Base-by-base conservation (phyloP, 495 filamentous ascomycete genomes). In the Corynascus novoguineensis region DNA sequence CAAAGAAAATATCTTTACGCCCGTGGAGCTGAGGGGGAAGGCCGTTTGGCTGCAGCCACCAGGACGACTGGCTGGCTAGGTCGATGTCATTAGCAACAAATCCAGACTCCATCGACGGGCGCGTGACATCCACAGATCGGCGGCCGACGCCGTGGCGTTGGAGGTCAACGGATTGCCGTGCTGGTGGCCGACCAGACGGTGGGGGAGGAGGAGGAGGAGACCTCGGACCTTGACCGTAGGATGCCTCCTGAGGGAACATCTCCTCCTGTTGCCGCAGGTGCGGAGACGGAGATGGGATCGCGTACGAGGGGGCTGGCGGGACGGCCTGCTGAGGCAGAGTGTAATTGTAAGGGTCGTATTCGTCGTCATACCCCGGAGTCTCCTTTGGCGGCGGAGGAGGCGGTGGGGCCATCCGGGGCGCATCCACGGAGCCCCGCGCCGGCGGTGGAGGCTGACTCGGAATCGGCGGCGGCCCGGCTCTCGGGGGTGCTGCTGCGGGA, bases 51-150 rank as follows among this genome's bases (percentile, higher is more conserved):
- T 87, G 81, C 45, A 83, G 79, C 90, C 91, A 98, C 93, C 93
- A 98, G 37, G 84, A 77, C 1, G 82, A 86, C 47, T 73, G 75
- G 53, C 78, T 74, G 9, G 80, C 83, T 29, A 97, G 76, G 64
- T 97, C 92, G 60, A 97, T 71, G 48, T 97, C 91, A 53, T 82
- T 84, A 49, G 93, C 93, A 59, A 97, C 89, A 67, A 78, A 93
- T 8, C 89, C 85, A 37, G 82, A 81, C 47, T 96, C 92, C 59
- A 84, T 76, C 25, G 79, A 81, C 28, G 78, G 78, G 46, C 79
- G 73, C 14, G 66, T 57, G 37, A 72, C 63, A 46, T 98, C 93
- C 62, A 87, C 83, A 21, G 92, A 97, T 60, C 85, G 77, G 50
- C 89, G 82, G 22, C 75, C 67, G 37, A 63, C 70, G 58, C 45